Percentiles rank a stretch among this genome's conserved stretches.
Evolutionary conservation across 1,284 basidiomycete genomes (phyloP).

Genomic region (Cutaneotrichosporon curvatum): DNA sequence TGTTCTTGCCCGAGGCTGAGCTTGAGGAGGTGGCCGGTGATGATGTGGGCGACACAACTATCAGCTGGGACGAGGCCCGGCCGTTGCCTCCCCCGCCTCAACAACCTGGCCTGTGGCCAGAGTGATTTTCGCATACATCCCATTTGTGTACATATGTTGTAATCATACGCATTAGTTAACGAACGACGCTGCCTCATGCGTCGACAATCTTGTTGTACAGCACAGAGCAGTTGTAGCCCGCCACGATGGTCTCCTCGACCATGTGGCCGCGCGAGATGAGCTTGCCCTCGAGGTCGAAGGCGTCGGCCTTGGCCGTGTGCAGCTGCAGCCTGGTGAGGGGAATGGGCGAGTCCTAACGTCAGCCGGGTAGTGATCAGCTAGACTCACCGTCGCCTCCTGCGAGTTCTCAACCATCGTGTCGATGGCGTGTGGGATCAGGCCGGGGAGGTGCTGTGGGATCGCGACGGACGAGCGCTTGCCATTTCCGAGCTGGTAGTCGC

Average conservation of each 20-base stretch:
- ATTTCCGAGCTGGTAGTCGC: conserved; percentile 75
- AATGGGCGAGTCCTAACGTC: conserved; percentile 41
- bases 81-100: too few species aligned
- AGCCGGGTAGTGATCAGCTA: background rate
- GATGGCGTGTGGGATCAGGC: conserved; percentile 48
- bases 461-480: conserved; percentile 70
- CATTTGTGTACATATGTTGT: background rate
- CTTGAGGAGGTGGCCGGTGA: too few species aligned
- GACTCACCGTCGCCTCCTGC: conserved; percentile 54
- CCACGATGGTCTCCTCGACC: conserved; percentile 62
- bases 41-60: too few species aligned
- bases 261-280: conserved; percentile 59
- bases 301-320: conserved; percentile 44
- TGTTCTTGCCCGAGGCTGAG: too few species aligned
- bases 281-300: conserved; percentile 60
- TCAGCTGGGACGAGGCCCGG: too few species aligned
- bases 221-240: conserved; percentile 54
- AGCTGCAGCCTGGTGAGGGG: conserved; percentile 48
- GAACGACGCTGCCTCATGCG: background rate
- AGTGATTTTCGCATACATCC: too few species aligned
- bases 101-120: too few species aligned
- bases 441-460: conserved; percentile 56
- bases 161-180: too few species aligned
- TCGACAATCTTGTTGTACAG: conserved; percentile 63
- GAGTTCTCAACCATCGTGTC: conserved; percentile 45